phyloP scores from a whole-genome alignment of 768 basidiomycete genomes.

The Mycena chlorophos region DNA sequence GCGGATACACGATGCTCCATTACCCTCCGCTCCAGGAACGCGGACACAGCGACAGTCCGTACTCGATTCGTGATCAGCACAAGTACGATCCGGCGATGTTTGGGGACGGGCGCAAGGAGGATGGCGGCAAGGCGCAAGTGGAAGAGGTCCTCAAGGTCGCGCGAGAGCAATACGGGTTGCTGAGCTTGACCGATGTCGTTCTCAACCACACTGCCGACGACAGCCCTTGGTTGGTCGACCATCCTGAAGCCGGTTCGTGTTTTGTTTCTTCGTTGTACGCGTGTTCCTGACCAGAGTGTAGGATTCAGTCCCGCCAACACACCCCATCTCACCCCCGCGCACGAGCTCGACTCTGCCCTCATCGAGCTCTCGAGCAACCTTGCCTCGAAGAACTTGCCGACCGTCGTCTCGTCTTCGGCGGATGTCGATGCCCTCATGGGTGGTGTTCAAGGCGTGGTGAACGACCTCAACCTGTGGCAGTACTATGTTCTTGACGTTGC shows the following conservation, averaged over 20 bases:
- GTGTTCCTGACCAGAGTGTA: constrained; percentile 29
- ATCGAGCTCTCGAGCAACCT: constrained; percentile 76
- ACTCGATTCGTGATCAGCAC: constrained; percentile 88
- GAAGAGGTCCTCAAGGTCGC: constrained; percentile 68
- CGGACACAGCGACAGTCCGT: constrained; percentile 88
- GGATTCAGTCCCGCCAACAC: constrained; percentile 90
- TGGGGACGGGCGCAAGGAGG: constrained; percentile 37
- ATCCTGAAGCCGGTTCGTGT: constrained; percentile 88
- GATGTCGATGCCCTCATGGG: constrained; percentile 70
- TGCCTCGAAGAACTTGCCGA: constrained; percentile 67
- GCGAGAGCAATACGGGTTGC: constrained; percentile 81
- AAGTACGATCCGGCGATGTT: constrained; percentile 81
- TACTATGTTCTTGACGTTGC: constrained; percentile 86
- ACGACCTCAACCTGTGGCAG: constrained; percentile 81
- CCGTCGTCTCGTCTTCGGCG: constrained; percentile 54
- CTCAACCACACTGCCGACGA: constrained; percentile 97
- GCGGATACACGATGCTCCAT: constrained; percentile 98
- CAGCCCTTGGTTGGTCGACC: constrained; percentile 85
- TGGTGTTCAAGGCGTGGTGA: constrained; percentile 62
- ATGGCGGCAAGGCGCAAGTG: constrained; percentile 57
- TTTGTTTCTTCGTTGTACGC: constrained; percentile 3
- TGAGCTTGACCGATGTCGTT: constrained; percentile 93
- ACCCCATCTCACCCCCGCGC: constrained; percentile 88
- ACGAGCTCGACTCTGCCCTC: constrained; percentile 88
- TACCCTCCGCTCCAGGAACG: constrained; percentile 94